Evolutionary conservation across 2,329 filamentous ascomycete species (phyloP).

Genomic region (Pseudopithomyces maydicus): DNA sequence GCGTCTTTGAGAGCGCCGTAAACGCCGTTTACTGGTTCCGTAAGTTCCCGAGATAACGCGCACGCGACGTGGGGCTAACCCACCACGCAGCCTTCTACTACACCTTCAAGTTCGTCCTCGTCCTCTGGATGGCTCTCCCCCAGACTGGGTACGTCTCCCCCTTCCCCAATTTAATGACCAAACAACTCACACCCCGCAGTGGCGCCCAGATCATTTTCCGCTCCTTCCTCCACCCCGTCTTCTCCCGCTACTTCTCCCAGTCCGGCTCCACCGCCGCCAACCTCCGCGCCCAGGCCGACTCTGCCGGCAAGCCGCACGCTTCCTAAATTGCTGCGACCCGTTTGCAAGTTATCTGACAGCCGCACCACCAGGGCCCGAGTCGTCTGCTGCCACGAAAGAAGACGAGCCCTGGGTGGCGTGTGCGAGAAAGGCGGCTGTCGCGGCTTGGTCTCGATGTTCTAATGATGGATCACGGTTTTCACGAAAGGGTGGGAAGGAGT

Average conservation of each 20-base stretch:
- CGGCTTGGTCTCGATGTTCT: constrained; percentile 31
- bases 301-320: constrained; percentile 54
- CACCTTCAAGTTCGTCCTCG: constrained; percentile 97
- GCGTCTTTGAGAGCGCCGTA: constrained; percentile 78
- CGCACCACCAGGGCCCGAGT: constrained; percentile 27
- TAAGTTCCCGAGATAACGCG: constrained; percentile 27
- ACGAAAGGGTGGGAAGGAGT: constrained; percentile 22
- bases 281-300: constrained; percentile 86
- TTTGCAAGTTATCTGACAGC: constrained; percentile 35
- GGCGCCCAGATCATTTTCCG: constrained; percentile 97
- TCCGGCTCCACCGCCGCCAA: constrained; percentile 78
- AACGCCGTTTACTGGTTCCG: constrained; percentile 90
- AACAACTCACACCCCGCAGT: constrained; percentile 54
- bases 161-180: constrained; percentile 20
- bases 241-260: constrained; percentile 85
- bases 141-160: constrained; percentile 77
- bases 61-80: constrained; percentile 14
- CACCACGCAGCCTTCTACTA: constrained; percentile 81
- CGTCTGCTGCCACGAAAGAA: constrained; percentile 13
- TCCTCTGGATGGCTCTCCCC: constrained; percentile 97
- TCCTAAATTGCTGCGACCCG: constrained; percentile 27
- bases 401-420: constrained; percentile 14
- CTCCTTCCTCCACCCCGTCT: constrained; percentile 89
- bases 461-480: constrained; percentile 27
- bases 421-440: constrained; percentile 30